Evolutionary conservation across 306 rosid genomes (phyloP).

Genomic region (Purshia tridentata): DNA sequence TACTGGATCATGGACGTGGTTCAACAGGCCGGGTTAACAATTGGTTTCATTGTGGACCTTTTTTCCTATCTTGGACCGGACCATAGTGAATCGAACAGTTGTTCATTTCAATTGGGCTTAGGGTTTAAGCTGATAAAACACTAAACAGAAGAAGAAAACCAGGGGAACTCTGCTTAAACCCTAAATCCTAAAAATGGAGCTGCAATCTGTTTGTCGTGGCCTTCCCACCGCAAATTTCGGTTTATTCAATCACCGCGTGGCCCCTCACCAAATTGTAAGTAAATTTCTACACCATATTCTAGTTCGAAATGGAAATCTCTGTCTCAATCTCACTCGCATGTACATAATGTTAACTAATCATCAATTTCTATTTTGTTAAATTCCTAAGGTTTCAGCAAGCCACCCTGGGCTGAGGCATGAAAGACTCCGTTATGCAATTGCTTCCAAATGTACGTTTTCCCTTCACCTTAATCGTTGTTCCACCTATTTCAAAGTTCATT

Average conservation of each 20-base stretch:
- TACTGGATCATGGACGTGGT: too few relatives aligned
- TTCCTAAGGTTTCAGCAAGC: conserved; percentile 21
- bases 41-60: too few relatives aligned
- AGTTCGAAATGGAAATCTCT: not conserved
- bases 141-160: not conserved
- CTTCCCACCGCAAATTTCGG: conserved; percentile 2
- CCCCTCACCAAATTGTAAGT: conserved; percentile 18
- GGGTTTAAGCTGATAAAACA: conserved; percentile 18
- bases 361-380: not conserved
- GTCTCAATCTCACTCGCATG: not conserved
- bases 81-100: too few relatives aligned
- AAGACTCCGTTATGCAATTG: not conserved
- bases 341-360: not conserved
- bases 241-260: not conserved
- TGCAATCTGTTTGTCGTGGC: conserved; percentile 27
- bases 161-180: conserved; percentile 14
- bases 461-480: not conserved
- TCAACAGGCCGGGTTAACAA: too few relatives aligned
- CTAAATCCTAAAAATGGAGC: conserved; percentile 28
- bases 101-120: too few relatives aligned
- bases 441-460: conserved; percentile 18
- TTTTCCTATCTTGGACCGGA: too few relatives aligned
- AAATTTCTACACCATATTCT: not conserved
- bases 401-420: conserved; percentile 18
- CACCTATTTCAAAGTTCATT: too few relatives aligned